Base-by-base conservation (phyloP, 1,284 basidiomycete genomes). In the Moniliophthora roreri region DNA sequence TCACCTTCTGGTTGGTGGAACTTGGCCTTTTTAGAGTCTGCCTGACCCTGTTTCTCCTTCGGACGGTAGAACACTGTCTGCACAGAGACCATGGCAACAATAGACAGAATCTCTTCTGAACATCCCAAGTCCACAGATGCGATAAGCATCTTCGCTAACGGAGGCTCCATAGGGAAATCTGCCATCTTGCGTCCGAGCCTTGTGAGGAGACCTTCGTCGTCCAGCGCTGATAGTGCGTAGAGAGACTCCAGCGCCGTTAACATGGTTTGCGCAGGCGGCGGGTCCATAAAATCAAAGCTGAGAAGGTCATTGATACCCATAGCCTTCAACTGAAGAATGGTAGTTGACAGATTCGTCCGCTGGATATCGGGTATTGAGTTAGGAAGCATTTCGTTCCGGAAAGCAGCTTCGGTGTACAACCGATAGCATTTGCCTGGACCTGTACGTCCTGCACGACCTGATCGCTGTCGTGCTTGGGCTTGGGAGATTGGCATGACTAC, bases 401-500 rank as follows among this genome's bases (percentile, higher is more conserved):
- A 99, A 5, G 97, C 96, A 2, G 94, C 92, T 70, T 99, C 96
- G 0, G 96, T 99, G 70, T 97, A 99, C 0, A 99, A 79, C 8
- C 97, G 89, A 70, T 99, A 99, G 69, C 94, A 98, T 74, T 98
- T 98, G 47, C 97, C 97, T 0, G 97, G 97, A 18, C 97, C 96
- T 0, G 97, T 99, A 50, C 97, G 87, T 16, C 97, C 97, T 3
- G 97, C 97, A 63, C 97, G 93, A 20, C 97, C 97, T 0, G 95
- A 80, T 38, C 97, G 85, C 67, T 99, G 97, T 38, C 93, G 84
- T 1, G 97, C 96, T 69, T 98, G 95, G 4, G 97, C 95, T 75
- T 99, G 96, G 11, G 96, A 98, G 63, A 99, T 99, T 40, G 97
- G 97, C 90, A 96, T 98, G 39, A 99, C 97, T 42, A 98, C 91